Conservation (phyloP, 441 rosid species). For the Populus hybrid region DNA sequence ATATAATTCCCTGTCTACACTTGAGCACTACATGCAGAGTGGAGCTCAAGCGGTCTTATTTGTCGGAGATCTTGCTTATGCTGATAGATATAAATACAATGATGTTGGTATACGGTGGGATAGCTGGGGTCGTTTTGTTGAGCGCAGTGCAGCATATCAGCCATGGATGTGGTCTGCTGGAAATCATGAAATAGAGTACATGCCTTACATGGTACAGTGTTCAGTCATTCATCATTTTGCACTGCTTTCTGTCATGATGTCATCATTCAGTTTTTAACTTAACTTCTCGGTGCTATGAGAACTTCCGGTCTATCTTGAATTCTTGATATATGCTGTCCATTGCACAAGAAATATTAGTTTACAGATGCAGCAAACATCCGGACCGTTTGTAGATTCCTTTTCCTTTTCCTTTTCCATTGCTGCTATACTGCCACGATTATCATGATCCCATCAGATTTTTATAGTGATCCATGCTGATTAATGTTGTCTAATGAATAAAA, state of each 20-base stretch:
- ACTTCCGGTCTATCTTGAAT: not conserved
- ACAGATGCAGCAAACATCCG: not conserved
- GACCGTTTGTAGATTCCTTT: not conserved
- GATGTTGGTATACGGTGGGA: conserved; percentile 60
- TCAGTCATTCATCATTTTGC: not conserved
- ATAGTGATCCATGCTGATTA: not conserved
- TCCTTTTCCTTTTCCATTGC: not conserved
- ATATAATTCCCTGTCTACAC: conserved; percentile 54
- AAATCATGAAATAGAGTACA: conserved; percentile 65
- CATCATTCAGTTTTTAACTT: not conserved
- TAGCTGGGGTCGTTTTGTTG: conserved; percentile 58
- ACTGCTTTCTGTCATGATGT: not conserved
- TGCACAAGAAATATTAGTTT: not conserved
- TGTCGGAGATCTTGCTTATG: conserved; percentile 64
- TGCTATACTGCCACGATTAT: not conserved
- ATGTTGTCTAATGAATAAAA: not conserved
- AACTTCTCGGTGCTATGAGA: not conserved
- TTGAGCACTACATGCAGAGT: conserved; percentile 51
- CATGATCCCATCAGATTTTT: not conserved
- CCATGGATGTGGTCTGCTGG: conserved; percentile 68
- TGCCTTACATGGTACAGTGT: conserved; percentile 51
- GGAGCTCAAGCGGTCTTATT: conserved; percentile 50
- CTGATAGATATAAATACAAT: conserved; percentile 51
- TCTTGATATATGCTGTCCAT: not conserved
- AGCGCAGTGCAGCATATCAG: conserved; percentile 55